A percentile compares a stretch with the other conserved stretches of the same genome.
Evolutionary conservation across 495 filamentous ascomycete species (phyloP).

Genomic region (Daldinia concentrica): DNA sequence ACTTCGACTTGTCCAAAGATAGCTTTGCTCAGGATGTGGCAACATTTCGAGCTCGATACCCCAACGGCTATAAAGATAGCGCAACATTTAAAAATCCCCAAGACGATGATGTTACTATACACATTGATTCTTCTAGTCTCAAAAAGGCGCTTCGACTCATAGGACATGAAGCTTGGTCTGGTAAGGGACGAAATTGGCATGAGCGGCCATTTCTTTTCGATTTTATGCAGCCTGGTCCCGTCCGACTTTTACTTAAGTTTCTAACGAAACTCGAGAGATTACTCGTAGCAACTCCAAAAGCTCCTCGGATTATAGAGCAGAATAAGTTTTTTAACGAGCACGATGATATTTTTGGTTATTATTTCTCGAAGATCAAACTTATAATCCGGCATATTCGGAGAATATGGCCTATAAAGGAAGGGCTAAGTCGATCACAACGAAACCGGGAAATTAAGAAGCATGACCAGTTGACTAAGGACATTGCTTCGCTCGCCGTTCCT

Average conservation of each 20-base stretch:
- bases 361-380: constrained; percentile 38
- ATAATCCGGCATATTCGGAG: constrained; percentile 33
- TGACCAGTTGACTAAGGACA: constrained; percentile 16
- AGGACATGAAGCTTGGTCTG: constrained; percentile 28
- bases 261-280: constrained; percentile 40
- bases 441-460: constrained; percentile 18
- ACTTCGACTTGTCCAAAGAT: constrained; percentile 14
- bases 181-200: constrained; percentile 20
- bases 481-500: constrained; percentile 35
- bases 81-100: constrained; percentile 25
- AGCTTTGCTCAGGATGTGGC: constrained; percentile 38
- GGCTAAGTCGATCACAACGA: constrained; percentile 6
- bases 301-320: constrained; percentile 34
- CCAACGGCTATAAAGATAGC: constrained; percentile 1
- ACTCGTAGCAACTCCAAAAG: constrained; percentile 23
- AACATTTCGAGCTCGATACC: constrained; percentile 27
- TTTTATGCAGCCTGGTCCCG: constrained; percentile 13
- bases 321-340: constrained; percentile 36
- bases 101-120: constrained; percentile 32
- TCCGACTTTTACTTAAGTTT: constrained; percentile 28
- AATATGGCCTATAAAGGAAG: neutral
- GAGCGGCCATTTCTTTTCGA: constrained; percentile 20
- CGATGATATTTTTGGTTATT: constrained; percentile 34
- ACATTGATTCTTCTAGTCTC: constrained; percentile 20
- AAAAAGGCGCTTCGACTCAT: constrained; percentile 30